phyloP scores from a whole-genome alignment of 371 early-diverging fungal genomes.

The Apophysomyces sp. region DNA sequence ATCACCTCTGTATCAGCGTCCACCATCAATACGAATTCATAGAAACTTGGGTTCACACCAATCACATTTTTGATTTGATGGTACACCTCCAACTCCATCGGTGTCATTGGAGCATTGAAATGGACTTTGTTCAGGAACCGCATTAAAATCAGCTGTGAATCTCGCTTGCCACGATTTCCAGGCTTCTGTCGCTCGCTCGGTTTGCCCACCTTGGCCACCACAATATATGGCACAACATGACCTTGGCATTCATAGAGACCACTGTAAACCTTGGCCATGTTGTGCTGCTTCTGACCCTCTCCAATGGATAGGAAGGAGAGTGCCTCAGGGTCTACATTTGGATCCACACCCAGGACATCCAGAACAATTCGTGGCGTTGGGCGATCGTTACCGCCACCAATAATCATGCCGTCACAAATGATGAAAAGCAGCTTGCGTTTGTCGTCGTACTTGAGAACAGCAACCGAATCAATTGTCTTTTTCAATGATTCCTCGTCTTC shows the following conservation, averaged over 20 bases:
- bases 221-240: constrained; percentile 82
- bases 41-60: constrained; percentile 74
- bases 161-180: constrained; percentile 97
- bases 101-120: constrained; percentile 76
- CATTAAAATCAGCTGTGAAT: constrained; percentile 96
- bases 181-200: constrained; percentile 67
- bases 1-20: constrained; percentile 89
- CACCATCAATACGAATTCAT: constrained; percentile 84
- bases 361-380: constrained; percentile 92
- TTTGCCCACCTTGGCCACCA: constrained; percentile 86
- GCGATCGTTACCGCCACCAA: constrained; percentile 87
- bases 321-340: constrained; percentile 72
- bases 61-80: constrained; percentile 85
- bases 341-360: constrained; percentile 82
- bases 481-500: constrained; percentile 89
- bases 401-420: constrained; percentile 80
- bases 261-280: constrained; percentile 92
- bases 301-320: constrained; percentile 84
- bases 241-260: constrained; percentile 86
- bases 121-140: constrained; percentile 91
- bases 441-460: constrained; percentile 81
- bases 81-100: constrained; percentile 85
- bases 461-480: constrained; percentile 84
- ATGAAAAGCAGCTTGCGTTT: constrained; percentile 87
- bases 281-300: constrained; percentile 78